Conservation (phyloP, 108 stramenopile genomes). For the Mediolabrus comicus region DNA sequence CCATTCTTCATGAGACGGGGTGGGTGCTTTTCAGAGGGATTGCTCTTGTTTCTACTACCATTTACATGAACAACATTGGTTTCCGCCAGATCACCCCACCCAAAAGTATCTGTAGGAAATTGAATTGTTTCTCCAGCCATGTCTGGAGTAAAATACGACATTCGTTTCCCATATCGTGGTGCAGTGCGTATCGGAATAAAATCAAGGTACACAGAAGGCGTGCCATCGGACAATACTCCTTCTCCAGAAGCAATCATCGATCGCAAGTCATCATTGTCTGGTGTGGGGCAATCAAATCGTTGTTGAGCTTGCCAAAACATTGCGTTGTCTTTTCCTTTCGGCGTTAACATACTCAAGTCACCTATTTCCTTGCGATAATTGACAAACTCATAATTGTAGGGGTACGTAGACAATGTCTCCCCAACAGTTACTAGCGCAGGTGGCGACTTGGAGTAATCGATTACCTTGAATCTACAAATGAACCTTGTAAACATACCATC, state of each 20-base stretch:
- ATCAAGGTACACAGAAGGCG: slow-evolving; percentile 48
- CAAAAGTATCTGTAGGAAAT: slow-evolving; percentile 24
- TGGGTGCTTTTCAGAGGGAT: slow-evolving; percentile 19
- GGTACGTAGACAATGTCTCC: slow-evolving; percentile 35
- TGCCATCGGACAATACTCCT: background rate
- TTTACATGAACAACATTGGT: slow-evolving; percentile 23
- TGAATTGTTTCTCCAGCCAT: slow-evolving; percentile 22
- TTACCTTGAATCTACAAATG: slow-evolving; percentile 43
- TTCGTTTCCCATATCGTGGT: slow-evolving; percentile 47
- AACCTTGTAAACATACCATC: slow-evolving; percentile 41
- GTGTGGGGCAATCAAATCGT: slow-evolving; percentile 28
- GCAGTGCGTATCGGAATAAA: slow-evolving; percentile 67
- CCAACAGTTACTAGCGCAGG: slow-evolving; percentile 30
- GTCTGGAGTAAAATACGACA: slow-evolving; percentile 44
- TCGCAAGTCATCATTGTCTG: slow-evolving; percentile 27
- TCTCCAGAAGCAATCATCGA: slow-evolving; percentile 27
- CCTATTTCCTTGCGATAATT: slow-evolving; percentile 34
- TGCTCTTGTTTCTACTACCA: background rate
- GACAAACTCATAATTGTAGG: slow-evolving; percentile 39
- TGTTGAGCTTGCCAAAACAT: slow-evolving; percentile 37
- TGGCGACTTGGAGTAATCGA: background rate
- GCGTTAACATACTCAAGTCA: slow-evolving; percentile 32
- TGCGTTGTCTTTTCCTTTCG: slow-evolving; percentile 30
- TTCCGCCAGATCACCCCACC: slow-evolving; percentile 22
- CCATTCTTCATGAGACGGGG: slow-evolving; percentile 27